phyloP scores from a whole-genome alignment of 1,284 basidiomycete species.

The Ceratobasidium sp. region DNA sequence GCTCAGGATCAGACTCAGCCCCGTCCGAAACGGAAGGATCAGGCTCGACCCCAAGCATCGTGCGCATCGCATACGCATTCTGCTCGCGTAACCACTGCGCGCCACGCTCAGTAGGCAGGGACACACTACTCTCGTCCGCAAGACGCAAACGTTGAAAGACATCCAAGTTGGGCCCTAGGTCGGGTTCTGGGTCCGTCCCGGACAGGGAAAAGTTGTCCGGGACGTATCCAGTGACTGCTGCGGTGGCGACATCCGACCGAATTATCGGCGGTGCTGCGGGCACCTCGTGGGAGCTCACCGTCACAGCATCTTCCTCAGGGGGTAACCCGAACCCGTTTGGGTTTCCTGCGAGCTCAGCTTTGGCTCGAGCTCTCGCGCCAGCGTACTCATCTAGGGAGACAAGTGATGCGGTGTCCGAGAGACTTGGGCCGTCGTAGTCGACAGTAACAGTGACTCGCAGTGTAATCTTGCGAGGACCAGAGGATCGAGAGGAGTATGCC shows the following conservation, averaged over 20 bases:
- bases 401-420: slow-evolving; percentile 86
- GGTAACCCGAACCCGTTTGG: slow-evolving; percentile 39
- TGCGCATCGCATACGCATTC: slow-evolving; percentile 66
- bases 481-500: slow-evolving; percentile 65
- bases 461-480: slow-evolving; percentile 74
- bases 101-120: slow-evolving; percentile 65
- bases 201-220: slow-evolving; percentile 43
- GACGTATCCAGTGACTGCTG: slow-evolving; percentile 30
- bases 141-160: slow-evolving; percentile 69
- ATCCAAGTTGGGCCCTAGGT: slow-evolving; percentile 52
- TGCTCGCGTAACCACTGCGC: slow-evolving; percentile 86
- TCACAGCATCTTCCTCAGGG: slow-evolving; percentile 65
- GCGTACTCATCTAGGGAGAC: slow-evolving; percentile 76
- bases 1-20: slow-evolving; percentile 14
- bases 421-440: slow-evolving; percentile 90
- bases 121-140: slow-evolving; percentile 54
- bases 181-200: slow-evolving; percentile 34
- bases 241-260: slow-evolving; percentile 29
- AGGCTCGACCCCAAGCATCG: slow-evolving; percentile 69
- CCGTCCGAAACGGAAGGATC: slow-evolving; percentile 62
- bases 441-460: slow-evolving; percentile 78
- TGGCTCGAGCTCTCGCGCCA: slow-evolving; percentile 18
- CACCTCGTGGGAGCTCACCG: slow-evolving; percentile 60
- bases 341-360: slow-evolving; percentile 40
- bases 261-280: not conserved